Conservation (phyloP, 2,329 filamentous ascomycete species). For the Colletotrichum liaoningense region DNA sequence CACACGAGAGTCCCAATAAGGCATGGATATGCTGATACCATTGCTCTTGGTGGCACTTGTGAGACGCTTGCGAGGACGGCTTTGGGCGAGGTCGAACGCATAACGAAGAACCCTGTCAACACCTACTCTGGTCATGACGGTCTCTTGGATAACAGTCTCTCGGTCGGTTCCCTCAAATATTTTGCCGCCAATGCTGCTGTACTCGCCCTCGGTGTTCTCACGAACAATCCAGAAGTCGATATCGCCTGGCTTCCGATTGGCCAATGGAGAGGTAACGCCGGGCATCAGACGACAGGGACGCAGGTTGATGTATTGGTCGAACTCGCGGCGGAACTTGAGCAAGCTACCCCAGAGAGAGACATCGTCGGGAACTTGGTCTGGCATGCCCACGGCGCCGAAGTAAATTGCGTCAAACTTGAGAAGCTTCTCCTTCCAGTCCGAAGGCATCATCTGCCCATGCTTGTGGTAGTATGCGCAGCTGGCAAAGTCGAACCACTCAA, state of each 20-base stretch:
- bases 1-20: conserved; percentile 75
- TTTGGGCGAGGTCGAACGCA: conserved; percentile 70
- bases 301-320: conserved; percentile 76
- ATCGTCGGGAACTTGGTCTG: conserved; percentile 69
- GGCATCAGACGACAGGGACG: conserved; percentile 71
- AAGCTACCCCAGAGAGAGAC: conserved; percentile 74
- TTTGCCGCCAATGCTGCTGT: conserved; percentile 72
- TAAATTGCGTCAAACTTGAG: conserved; percentile 67
- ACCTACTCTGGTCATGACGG: conserved; percentile 71
- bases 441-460: conserved; percentile 52
- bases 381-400: conserved; percentile 73
- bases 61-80: conserved; percentile 66
- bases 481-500: conserved; percentile 73
- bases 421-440: conserved; percentile 51
- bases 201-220: conserved; percentile 76
- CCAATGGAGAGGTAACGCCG: conserved; percentile 68
- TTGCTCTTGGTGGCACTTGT: conserved; percentile 76
- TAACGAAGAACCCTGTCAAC: conserved; percentile 72
- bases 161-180: conserved; percentile 68
- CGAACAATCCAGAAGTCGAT: conserved; percentile 75
- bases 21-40: conserved; percentile 74
- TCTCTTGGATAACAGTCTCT: conserved; percentile 72
- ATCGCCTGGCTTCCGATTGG: conserved; percentile 62
- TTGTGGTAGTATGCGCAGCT: conserved; percentile 66
- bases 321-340: conserved; percentile 71